phyloP scores from a whole-genome alignment of 1,284 basidiomycete genomes.

The Ustilago bromivora region DNA sequence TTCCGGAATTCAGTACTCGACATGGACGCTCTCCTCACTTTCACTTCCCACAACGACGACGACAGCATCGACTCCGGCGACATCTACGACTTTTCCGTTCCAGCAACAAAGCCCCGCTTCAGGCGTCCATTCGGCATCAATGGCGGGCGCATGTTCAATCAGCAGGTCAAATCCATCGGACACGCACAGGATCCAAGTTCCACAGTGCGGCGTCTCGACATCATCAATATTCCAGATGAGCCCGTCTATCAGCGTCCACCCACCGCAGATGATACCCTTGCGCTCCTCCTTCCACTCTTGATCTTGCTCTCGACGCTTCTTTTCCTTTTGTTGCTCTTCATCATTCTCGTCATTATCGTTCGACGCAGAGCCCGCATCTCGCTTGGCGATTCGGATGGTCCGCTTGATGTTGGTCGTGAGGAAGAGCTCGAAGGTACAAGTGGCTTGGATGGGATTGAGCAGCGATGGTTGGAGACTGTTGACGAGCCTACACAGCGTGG shows the following conservation, averaged over 20 bases:
- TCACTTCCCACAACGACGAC: constrained; percentile 5
- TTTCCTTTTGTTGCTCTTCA: constrained; percentile 75
- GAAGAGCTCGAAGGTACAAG: constrained; percentile 80
- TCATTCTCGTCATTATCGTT: constrained; percentile 63
- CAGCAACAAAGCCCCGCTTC: constrained; percentile 32
- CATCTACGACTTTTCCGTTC: constrained; percentile 11
- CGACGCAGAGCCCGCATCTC: constrained; percentile 68
- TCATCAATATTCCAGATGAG: constrained; percentile 30
- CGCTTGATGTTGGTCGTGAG: constrained; percentile 90
- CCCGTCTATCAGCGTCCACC: constrained; percentile 49
- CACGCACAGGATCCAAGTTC: constrained; percentile 41
- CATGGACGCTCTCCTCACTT: constrained; percentile 44
- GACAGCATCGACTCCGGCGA: constrained; percentile 14
- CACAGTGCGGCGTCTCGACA: constrained; percentile 30
- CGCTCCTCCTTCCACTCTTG: constrained; percentile 74
- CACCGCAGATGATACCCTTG: constrained; percentile 50
- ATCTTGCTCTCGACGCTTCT: constrained; percentile 91
- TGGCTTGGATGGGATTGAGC: constrained; percentile 88
- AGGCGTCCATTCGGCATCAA: constrained; percentile 42
- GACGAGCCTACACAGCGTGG: constrained; percentile 78
- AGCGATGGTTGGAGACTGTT: constrained; percentile 89
- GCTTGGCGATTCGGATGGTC: constrained; percentile 88
- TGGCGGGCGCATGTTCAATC: constrained; percentile 39
- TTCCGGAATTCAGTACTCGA: constrained; percentile 44
- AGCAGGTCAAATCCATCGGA: constrained; percentile 43